Base-by-base conservation (phyloP, 208 protist species). In the Acanthamoeba lenticulata region DNA sequence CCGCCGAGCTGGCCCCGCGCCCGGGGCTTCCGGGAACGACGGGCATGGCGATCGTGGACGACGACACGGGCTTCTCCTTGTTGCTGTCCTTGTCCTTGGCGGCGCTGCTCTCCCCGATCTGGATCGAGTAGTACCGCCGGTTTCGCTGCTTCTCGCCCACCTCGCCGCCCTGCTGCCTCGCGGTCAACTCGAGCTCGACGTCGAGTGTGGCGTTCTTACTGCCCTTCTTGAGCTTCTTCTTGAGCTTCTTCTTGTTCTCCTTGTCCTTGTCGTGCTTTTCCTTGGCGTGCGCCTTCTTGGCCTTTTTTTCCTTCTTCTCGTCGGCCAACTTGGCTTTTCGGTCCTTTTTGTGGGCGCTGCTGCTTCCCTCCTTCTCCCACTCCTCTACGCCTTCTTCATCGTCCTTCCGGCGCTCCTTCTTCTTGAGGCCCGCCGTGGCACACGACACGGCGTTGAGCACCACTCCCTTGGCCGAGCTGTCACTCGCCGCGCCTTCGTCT, bases 331-430 rank as follows among this genome's bases (percentile, higher is more conserved):
- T 85, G 15, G 49, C 74, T 13, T 44, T 44, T 36, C 32, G 24
- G 29, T 85, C 74, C 40, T 57, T 85, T 42, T 55, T 38, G 38
- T 85, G 74, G 21, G 15, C 24, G 29, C 42, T 44, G 74, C 21
- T 27, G 15, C 15, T 27, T 27, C 15, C 21, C 15, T 55, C 74
- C 42, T 57, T 55, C n/a, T 85, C 74, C 38, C 44, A 85, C n/a
- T 85, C 74, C 74, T 85, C 74, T 42, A 57, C 21, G 0, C 32
- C 74, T 4, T 85, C 74, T 1, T 85, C 74, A 2, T 55, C 44
- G 19, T 85, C 74, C 74, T 85, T 85, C 21, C 74, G 40, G 5
- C 74, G 74, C 21, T 85, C 74, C 42, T 55, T 85, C 74, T 85
- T 85, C 42, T 79, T 79, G 19, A 45, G 74, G 9, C n/a, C 42